These are phyloP conservation scores for Agrocybe chaxingu DNA, from an alignment of 768 basidiomycete genomes.

Conservation along the genomic window DNA sequence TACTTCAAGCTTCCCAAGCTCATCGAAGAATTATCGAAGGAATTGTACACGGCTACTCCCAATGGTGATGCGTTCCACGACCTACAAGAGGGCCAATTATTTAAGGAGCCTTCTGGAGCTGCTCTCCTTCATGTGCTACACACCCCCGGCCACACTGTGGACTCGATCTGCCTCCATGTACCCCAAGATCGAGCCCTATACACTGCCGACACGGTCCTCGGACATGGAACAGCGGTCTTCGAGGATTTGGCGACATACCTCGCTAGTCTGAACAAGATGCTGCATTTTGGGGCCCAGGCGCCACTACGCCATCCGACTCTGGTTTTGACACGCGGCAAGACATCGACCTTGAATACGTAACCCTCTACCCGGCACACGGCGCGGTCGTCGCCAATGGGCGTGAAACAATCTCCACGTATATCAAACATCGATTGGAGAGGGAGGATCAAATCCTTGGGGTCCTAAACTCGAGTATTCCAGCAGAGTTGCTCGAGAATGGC, in stretches of 20 bases:
- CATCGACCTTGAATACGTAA: constrained; percentile 28
- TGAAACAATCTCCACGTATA: constrained; percentile 65
- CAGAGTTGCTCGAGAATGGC: constrained; percentile 8
- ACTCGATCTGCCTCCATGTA: constrained; percentile 77
- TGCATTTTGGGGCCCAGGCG: constrained; percentile 34
- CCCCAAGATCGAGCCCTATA: constrained; percentile 73
- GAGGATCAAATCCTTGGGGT: constrained; percentile 73
- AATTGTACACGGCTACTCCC: constrained; percentile 42
- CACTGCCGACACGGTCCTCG: constrained; percentile 89
- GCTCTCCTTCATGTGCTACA: constrained; percentile 63
- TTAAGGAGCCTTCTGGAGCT: constrained; percentile 31
- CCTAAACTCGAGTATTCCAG: constrained; percentile 34
- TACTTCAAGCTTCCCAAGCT: constrained; percentile 38
- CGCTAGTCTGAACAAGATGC: constrained; percentile 55
- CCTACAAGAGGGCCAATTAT: constrained; percentile 50
- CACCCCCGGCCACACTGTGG: constrained; percentile 88
- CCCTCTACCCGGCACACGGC: constrained; percentile 89
- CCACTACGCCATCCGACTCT: background rate
- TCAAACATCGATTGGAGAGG: constrained; percentile 75
- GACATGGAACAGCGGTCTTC: constrained; percentile 88
- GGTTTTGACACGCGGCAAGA: background rate
- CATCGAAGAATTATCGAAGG: constrained; percentile 36
- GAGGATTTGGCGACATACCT: constrained; percentile 77
- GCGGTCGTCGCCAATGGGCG: constrained; percentile 66
- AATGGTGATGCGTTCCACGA: constrained; percentile 52